These are phyloP conservation scores for Candida sanyaensis DNA, from an alignment of 1,139 yeast genomes.

Conservation along the genomic window DNA sequence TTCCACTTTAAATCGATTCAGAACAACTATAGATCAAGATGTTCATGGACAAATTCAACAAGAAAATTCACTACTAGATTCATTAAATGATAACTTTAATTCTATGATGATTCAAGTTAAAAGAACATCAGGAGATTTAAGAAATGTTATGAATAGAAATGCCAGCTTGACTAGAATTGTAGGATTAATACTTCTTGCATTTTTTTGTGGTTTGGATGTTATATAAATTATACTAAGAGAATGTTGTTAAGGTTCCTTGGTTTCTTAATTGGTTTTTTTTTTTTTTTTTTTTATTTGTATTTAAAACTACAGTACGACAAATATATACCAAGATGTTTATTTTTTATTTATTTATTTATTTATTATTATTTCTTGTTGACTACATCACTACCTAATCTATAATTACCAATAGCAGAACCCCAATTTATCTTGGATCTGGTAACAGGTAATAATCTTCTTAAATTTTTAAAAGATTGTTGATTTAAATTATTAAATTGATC, in stretches of 20 bases:
- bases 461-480: slow-evolving; percentile 76
- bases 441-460: slow-evolving; percentile 89
- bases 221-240: slow-evolving; percentile 41
- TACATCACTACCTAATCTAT: slow-evolving; percentile 85
- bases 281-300: background rate
- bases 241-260: no score
- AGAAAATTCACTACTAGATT: slow-evolving; percentile 53
- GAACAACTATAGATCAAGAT: slow-evolving; percentile 46
- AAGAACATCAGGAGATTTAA: slow-evolving; percentile 65
- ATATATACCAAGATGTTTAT: no score
- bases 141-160: slow-evolving; percentile 49
- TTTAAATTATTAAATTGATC: slow-evolving; percentile 70
- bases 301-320: background rate
- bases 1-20: slow-evolving; percentile 44
- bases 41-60: slow-evolving; percentile 45
- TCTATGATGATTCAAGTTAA: slow-evolving; percentile 60
- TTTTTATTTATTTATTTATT: no score
- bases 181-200: slow-evolving; percentile 53
- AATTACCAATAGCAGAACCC: slow-evolving; percentile 92
- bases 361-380: slow-evolving; percentile 31
- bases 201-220: slow-evolving; percentile 71
- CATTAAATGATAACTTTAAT: slow-evolving; percentile 60
- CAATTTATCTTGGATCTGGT: slow-evolving; percentile 91
- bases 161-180: slow-evolving; percentile 45
- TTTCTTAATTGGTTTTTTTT: no score